phyloP scores from a whole-genome alignment of 2,329 filamentous ascomycete species.

The Aspergillus bombycis region DNA sequence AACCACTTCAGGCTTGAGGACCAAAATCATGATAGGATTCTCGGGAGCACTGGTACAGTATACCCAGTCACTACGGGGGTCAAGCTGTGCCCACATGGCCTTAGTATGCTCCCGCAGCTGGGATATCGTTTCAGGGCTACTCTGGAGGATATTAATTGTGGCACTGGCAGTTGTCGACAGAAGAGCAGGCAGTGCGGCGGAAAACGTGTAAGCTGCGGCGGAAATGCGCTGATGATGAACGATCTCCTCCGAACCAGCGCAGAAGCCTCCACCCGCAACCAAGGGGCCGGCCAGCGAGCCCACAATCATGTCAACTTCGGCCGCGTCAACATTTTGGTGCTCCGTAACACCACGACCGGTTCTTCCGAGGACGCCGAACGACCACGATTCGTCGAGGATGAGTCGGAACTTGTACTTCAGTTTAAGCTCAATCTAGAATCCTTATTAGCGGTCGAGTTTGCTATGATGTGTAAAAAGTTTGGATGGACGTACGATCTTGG shows the following conservation, averaged over 20 bases:
- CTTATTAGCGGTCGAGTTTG: neutral
- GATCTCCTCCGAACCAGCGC: constrained; percentile 86
- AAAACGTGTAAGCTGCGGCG: constrained; percentile 91
- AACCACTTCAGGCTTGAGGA: constrained; percentile 81
- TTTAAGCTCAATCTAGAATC: constrained; percentile 77
- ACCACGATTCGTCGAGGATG: constrained; percentile 96
- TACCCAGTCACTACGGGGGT: constrained; percentile 93
- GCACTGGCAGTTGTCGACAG: constrained; percentile 95
- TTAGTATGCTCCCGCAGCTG: constrained; percentile 85
- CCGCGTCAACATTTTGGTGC: constrained; percentile 92
- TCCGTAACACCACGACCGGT: constrained; percentile 93
- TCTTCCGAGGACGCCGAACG: constrained; percentile 89
- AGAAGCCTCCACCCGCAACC: constrained; percentile 93
- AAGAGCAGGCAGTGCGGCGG: constrained; percentile 89
- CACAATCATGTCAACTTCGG: constrained; percentile 95
- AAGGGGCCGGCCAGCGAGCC: constrained; percentile 88
- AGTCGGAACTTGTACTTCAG: constrained; percentile 97
- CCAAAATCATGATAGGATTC: constrained; percentile 84
- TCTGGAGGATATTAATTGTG: constrained; percentile 82
- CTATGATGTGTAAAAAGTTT: neutral
- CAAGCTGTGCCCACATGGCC: constrained; percentile 81
- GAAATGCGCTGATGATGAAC: constrained; percentile 96
- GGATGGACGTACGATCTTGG: constrained; percentile 69
- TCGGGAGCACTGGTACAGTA: constrained; percentile 77
- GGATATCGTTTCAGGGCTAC: constrained; percentile 77